These are phyloP conservation scores for Ceratocystis diversiconidia DNA, from an alignment of 2,329 filamentous ascomycete species.

Conservation along the genomic window DNA sequence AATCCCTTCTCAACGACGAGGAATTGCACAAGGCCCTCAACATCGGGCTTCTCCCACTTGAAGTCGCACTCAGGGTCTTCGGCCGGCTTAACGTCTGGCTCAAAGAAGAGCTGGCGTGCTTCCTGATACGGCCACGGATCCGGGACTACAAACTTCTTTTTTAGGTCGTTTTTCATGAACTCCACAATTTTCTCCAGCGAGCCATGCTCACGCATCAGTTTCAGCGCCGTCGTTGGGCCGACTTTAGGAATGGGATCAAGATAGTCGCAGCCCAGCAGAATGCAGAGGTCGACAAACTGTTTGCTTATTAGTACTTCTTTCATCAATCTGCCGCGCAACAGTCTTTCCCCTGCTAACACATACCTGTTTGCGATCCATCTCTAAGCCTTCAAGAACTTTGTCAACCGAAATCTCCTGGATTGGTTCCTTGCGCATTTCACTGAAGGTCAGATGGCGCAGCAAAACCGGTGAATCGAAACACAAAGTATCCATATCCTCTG, in stretches of 20 bases:
- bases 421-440: slow-evolving; percentile 91
- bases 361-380: slow-evolving; percentile 79
- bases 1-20: slow-evolving; percentile 92
- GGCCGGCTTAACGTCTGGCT: slow-evolving; percentile 74
- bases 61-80: slow-evolving; percentile 85
- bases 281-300: slow-evolving; percentile 94
- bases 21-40: slow-evolving; percentile 79
- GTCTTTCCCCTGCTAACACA: slow-evolving; percentile 17
- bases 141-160: slow-evolving; percentile 69
- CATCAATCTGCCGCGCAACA: not conserved
- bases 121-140: slow-evolving; percentile 97
- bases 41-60: slow-evolving; percentile 91
- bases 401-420: slow-evolving; percentile 89
- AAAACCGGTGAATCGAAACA: slow-evolving; percentile 90
- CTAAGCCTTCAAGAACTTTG: slow-evolving; percentile 71
- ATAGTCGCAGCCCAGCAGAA: slow-evolving; percentile 94
- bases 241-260: slow-evolving; percentile 92
- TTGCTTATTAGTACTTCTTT: not conserved
- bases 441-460: slow-evolving; percentile 85
- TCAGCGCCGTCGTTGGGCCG: slow-evolving; percentile 80
- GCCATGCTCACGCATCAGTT: slow-evolving; percentile 85
- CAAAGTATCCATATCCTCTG: slow-evolving; percentile 97
- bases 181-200: slow-evolving; percentile 78
- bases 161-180: slow-evolving; percentile 58
- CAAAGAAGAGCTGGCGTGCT: slow-evolving; percentile 79